Conservation (phyloP, 202 grass and related monocot genomes). For the Schoenoplectus triqueter region DNA sequence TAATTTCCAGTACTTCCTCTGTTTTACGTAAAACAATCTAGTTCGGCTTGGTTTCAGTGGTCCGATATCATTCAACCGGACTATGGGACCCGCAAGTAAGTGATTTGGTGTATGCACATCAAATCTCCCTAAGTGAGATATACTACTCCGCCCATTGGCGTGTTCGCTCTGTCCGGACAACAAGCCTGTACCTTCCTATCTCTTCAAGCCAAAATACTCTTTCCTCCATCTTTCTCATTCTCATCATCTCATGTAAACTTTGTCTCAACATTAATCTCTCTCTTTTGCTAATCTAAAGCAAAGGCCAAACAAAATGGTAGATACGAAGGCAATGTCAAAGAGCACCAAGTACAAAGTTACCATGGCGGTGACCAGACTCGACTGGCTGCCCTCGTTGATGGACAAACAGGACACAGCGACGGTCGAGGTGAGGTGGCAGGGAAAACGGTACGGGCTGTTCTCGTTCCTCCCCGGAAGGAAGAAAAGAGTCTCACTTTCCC, state of each 20-base stretch:
- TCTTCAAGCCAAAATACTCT: background rate
- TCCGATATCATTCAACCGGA: background rate
- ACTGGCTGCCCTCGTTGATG: conserved; percentile 48
- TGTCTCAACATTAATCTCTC: too few relatives aligned
- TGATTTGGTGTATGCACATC: background rate
- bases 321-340: background rate
- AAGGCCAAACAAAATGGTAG: conserved; percentile 15
- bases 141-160: background rate
- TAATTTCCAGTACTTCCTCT: background rate
- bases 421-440: conserved; percentile 46
- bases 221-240: background rate
- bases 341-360: conserved; percentile 35
- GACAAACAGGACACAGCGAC: conserved; percentile 13
- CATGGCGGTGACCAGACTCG: conserved; percentile 52
- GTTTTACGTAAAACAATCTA: background rate
- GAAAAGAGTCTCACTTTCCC: conserved; percentile 54
- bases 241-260: background rate
- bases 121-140: background rate
- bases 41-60: background rate
- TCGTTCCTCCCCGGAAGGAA: conserved; percentile 57
- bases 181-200: background rate
- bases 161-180: conserved; percentile 8
- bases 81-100: background rate
- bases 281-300: conserved; percentile 19
- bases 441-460: conserved; percentile 28